Percentiles rank a stretch among this genome's conserved stretches.
Evolutionary conservation across 1,284 basidiomycete species (phyloP).

Genomic region (Tilletia caries): DNA sequence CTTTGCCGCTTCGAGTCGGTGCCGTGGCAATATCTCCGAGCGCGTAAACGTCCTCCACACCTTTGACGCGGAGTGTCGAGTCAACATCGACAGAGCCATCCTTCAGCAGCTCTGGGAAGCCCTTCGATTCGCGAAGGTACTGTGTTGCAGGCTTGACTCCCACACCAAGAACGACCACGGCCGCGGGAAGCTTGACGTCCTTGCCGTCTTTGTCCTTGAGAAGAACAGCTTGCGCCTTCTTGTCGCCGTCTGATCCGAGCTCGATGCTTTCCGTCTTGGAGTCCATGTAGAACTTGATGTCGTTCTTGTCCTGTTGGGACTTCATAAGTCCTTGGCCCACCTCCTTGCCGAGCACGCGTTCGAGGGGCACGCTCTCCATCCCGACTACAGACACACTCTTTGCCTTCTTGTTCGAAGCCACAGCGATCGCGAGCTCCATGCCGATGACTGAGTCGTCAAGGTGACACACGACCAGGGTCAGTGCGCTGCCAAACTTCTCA

Average conservation of each 20-base stretch:
- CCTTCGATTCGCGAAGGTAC: slow-evolving; percentile 71
- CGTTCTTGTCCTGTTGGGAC: slow-evolving; percentile 64
- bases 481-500: not conserved
- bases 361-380: slow-evolving; percentile 78
- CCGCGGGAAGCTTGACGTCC: slow-evolving; percentile 64
- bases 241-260: slow-evolving; percentile 34
- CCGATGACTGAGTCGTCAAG: slow-evolving; percentile 71
- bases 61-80: slow-evolving; percentile 69
- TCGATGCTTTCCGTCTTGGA: slow-evolving; percentile 72
- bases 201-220: slow-evolving; percentile 64
- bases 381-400: slow-evolving; percentile 75
- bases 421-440: slow-evolving; percentile 80
- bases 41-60: slow-evolving; percentile 68
- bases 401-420: slow-evolving; percentile 63
- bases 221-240: slow-evolving; percentile 58
- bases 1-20: slow-evolving; percentile 57
- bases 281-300: slow-evolving; percentile 75
- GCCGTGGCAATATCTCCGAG: slow-evolving; percentile 87
- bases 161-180: slow-evolving; percentile 81
- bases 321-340: slow-evolving; percentile 77
- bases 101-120: slow-evolving; percentile 51
- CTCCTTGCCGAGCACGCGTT: slow-evolving; percentile 73
- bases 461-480: not conserved
- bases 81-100: slow-evolving; percentile 74
- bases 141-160: slow-evolving; percentile 82